Evolutionary conservation across 306 rosid genomes (phyloP), one percentile per base, ranked within the genome.

Genomic region (Corylus heterophylla): DNA sequence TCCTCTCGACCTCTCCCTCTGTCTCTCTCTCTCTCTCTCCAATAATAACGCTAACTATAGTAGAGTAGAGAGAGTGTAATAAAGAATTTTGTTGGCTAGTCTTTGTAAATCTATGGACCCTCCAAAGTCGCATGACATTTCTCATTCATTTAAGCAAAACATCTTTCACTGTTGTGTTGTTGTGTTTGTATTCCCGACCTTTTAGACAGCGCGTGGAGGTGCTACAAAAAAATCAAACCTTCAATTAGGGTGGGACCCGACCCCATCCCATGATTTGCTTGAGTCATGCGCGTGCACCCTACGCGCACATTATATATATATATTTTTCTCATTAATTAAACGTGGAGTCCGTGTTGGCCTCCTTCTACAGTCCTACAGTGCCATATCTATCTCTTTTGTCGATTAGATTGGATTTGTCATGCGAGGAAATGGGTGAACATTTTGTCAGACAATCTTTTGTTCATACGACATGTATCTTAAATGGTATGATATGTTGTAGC

Each of bases 31-130:
- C 16, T 86, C 92, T 91, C 93, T 87, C 98, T 81, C 93, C 89
- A 91, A 93, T 91, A 78, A 93, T 87, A 87, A 80, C 83, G 47
- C 63, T 71, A 79, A 83, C 55, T 67, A 25, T 50, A 75, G 78
- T 8, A 71, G 75, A 42, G 45, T 42, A 42, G 45, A 6, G 45
- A 55, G 73, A 54, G 75, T 10, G 83, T 81, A 85, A 59, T 84
- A 88, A 83, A 88, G 89, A 85, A 85, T 89, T 87, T 88, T 86
- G 92, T 85, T 87, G 80, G 67, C 73, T 89, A 12, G 86, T 85
- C 86, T 85, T 80, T 89, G 90, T 85, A 81, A 77, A 82, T 66
- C 84, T 81, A 81, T 76, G 74, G 81, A 71, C 71, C 85, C 67
- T 63, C 73, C 14, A 58, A 83, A 70, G 83, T 87, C 94, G 87